Conservation (phyloP, 495 filamentous ascomycete species). For the Neurospora sp. region DNA sequence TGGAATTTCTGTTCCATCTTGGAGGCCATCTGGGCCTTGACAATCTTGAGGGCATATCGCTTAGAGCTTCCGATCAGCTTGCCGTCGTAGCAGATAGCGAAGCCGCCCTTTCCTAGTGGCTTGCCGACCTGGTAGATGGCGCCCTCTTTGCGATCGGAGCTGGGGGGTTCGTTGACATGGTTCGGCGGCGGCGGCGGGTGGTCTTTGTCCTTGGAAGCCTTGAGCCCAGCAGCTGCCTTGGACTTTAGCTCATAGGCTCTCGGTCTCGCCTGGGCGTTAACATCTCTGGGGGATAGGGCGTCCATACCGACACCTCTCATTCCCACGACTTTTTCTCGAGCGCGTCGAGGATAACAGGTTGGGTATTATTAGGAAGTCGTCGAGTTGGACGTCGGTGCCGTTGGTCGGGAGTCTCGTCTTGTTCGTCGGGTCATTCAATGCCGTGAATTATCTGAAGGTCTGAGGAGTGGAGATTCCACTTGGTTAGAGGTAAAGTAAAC, state of each 20-base stretch:
- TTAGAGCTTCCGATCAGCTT: constrained; percentile 53
- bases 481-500: not conserved
- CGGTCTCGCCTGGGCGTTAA: constrained; percentile 45
- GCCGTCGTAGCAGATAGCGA: constrained; percentile 82
- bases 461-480: not conserved
- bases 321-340: constrained; percentile 13
- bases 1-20: constrained; percentile 93
- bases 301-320: constrained; percentile 47
- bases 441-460: not conserved
- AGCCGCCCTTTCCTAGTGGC: constrained; percentile 85
- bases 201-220: constrained; percentile 52
- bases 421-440: not conserved
- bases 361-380: not conserved
- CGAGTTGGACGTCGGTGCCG: not conserved
- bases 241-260: constrained; percentile 43
- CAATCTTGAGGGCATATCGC: constrained; percentile 79
- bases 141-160: constrained; percentile 50
- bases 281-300: constrained; percentile 61
- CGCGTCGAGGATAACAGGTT: not conserved
- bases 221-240: constrained; percentile 43
- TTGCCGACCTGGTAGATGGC: constrained; percentile 75
- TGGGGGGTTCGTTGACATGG: constrained; percentile 61
- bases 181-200: constrained; percentile 69
- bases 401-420: not conserved
- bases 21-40: constrained; percentile 74